A percentile compares a stretch with the other conserved stretches of the same genome.
Evolutionary conservation across 202 grass and related monocot genomes (phyloP).

Genomic region (Eragrostis tef): DNA sequence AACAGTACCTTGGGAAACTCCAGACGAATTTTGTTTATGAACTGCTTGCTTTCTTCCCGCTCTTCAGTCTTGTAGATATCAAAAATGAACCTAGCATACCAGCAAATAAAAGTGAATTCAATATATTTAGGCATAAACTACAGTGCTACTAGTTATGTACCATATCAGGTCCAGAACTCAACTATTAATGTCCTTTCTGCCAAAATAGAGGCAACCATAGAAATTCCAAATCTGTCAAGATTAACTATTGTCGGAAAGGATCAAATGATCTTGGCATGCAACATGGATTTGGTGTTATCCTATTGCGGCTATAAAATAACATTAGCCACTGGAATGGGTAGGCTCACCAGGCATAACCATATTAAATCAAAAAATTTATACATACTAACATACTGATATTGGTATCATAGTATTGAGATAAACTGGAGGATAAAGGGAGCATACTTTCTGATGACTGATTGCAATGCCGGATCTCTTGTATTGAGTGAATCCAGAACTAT

Average conservation of each 20-base stretch:
- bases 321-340: neutral
- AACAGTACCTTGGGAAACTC: conserved; percentile 75
- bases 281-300: conserved; percentile 2
- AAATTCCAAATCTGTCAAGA: conserved; percentile 20
- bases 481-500: conserved; percentile 91
- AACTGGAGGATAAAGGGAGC: neutral
- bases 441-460: conserved; percentile 70
- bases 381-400: neutral
- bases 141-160: neutral
- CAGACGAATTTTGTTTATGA: conserved; percentile 72
- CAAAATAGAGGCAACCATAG: neutral
- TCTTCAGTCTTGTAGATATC: conserved; percentile 82
- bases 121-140: conserved; percentile 13
- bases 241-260: neutral
- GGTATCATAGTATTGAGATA: neutral
- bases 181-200: neutral
- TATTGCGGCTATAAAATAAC: neutral
- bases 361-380: neutral
- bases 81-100: conserved; percentile 63
- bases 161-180: neutral
- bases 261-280: too few species aligned
- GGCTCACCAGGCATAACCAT: conserved; percentile 23
- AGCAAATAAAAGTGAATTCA: conserved; percentile 16
- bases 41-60: conserved; percentile 60
- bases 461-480: conserved; percentile 60